phyloP scores from a whole-genome alignment of 2,329 filamentous ascomycete species.

The Torrubiellomyces zombiae region DNA sequence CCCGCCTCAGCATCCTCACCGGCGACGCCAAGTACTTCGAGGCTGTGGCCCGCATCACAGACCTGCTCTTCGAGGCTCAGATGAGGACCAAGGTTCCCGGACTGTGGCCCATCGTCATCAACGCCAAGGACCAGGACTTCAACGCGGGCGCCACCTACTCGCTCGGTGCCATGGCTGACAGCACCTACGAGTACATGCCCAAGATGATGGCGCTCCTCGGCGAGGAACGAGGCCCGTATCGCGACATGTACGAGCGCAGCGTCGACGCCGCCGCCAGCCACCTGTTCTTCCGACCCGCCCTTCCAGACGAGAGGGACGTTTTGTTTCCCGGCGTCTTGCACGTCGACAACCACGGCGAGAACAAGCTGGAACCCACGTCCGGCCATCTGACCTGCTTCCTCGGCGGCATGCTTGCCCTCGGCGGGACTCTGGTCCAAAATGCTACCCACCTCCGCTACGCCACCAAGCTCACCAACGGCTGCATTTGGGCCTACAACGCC shows the following conservation, averaged over 20 bases:
- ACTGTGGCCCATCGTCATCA: conserved; percentile 53
- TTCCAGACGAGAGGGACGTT: conserved; percentile 42
- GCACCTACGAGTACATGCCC: conserved; percentile 41
- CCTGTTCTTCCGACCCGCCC: conserved; percentile 55
- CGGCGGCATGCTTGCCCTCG: conserved; percentile 53
- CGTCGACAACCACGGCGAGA: conserved; percentile 23
- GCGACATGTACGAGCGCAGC: conserved; percentile 43
- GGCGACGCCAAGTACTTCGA: conserved; percentile 57
- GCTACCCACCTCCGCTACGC: conserved; percentile 46
- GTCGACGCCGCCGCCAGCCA: conserved; percentile 43
- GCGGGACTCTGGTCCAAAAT: conserved; percentile 42
- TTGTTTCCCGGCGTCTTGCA: conserved; percentile 35
- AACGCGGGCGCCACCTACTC: conserved; percentile 23
- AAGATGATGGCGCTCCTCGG: conserved; percentile 50
- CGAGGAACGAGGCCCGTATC: conserved; percentile 41
- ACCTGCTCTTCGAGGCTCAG: conserved; percentile 49
- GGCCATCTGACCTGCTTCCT: conserved; percentile 30
- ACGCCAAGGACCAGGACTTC: conserved; percentile 34
- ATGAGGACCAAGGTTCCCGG: conserved; percentile 52
- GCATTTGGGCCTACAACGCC: conserved; percentile 51
- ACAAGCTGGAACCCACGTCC: conserved; percentile 1
- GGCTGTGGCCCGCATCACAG: conserved; percentile 52
- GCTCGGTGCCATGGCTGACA: conserved; percentile 35
- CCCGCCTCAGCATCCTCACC: conserved; percentile 52
- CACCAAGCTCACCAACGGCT: conserved; percentile 48